Conservation (phyloP, 2,329 filamentous ascomycete genomes). For the Endothia cerciana region DNA sequence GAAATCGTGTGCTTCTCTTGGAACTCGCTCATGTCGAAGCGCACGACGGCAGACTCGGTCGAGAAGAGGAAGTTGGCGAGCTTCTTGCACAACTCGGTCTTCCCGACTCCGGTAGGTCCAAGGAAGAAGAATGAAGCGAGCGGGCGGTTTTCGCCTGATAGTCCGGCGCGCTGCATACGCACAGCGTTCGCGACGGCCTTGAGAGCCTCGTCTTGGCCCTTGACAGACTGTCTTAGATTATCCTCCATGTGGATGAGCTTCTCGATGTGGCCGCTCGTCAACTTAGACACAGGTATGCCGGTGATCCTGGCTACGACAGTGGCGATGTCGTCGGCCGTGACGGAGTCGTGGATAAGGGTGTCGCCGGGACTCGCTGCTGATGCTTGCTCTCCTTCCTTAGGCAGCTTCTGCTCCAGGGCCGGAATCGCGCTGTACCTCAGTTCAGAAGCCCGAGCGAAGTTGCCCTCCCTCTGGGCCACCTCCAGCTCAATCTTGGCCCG, state of each 20-base stretch:
- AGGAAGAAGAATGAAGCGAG: slow-evolving; percentile 97
- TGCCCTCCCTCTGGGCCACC: slow-evolving; percentile 81
- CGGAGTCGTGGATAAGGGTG: slow-evolving; percentile 84
- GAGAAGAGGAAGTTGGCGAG: slow-evolving; percentile 92
- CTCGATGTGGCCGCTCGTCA: slow-evolving; percentile 92
- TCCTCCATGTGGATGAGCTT: slow-evolving; percentile 97
- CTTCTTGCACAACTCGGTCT: slow-evolving; percentile 97
- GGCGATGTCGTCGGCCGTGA: slow-evolving; percentile 94
- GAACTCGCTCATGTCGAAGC: slow-evolving; percentile 98
- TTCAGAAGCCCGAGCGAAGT: slow-evolving; percentile 90
- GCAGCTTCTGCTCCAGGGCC: slow-evolving; percentile 75
- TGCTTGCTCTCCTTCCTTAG: slow-evolving; percentile 66
- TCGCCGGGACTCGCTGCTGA: slow-evolving; percentile 43
- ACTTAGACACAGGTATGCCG: slow-evolving; percentile 88
- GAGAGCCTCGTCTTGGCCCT: slow-evolving; percentile 92
- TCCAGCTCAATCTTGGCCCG: slow-evolving; percentile 84
- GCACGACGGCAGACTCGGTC: slow-evolving; percentile 84
- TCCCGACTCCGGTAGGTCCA: slow-evolving; percentile 93
- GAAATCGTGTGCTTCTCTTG: slow-evolving; percentile 97
- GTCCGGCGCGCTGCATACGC: slow-evolving; percentile 86
- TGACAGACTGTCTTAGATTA: slow-evolving; percentile 77
- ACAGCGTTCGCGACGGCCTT: slow-evolving; percentile 91
- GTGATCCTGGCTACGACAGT: slow-evolving; percentile 88
- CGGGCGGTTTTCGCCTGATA: slow-evolving; percentile 89
- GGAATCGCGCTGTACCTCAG: slow-evolving; percentile 89